phyloP scores from a whole-genome alignment of 495 filamentous ascomycete species.

The Hypoxylon fragiforme region DNA sequence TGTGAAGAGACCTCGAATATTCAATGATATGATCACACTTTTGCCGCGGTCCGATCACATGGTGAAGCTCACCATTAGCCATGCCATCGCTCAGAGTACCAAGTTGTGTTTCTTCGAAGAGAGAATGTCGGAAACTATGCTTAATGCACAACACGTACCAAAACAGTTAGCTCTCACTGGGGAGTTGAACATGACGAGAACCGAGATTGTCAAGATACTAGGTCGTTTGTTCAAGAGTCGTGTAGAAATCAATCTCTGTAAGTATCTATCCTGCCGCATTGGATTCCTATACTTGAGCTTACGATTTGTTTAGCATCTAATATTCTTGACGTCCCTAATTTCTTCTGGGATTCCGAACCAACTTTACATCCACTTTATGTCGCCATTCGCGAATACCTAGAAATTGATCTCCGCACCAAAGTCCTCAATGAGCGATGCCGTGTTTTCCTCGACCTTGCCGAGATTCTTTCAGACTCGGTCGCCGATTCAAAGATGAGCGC shows the following conservation, averaged over 20 bases:
- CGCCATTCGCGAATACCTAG: conserved; percentile 94
- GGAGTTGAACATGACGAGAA: conserved; percentile 85
- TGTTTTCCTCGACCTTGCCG: conserved; percentile 94
- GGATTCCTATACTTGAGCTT: conserved; percentile 15
- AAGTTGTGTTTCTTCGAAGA: conserved; percentile 97
- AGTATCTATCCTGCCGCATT: conserved; percentile 34
- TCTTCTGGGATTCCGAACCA: conserved; percentile 98
- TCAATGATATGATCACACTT: conserved; percentile 99
- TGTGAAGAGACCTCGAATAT: conserved; percentile 84
- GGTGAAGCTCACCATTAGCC: conserved; percentile 96
- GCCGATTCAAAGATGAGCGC: conserved; percentile 90
- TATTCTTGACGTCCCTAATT: conserved; percentile 95
- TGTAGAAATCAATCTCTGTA: conserved; percentile 98
- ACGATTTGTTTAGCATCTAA: conserved; percentile 70
- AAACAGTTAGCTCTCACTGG: conserved; percentile 86
- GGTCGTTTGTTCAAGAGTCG: conserved; percentile 89
- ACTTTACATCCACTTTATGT: conserved; percentile 92
- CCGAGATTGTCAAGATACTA: conserved; percentile 89
- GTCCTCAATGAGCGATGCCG: conserved; percentile 95
- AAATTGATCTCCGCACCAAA: conserved; percentile 92
- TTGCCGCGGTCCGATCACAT: conserved; percentile 89
- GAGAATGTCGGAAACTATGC: conserved; percentile 92
- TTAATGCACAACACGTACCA: conserved; percentile 87
- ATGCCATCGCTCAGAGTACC: conserved; percentile 96
- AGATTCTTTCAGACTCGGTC: conserved; percentile 90